Percentiles rank a stretch among this genome's conserved stretches.
Evolutionary conservation across 73 alveolate genomes (phyloP).

Genomic region (Blepharisma stoltei): DNA sequence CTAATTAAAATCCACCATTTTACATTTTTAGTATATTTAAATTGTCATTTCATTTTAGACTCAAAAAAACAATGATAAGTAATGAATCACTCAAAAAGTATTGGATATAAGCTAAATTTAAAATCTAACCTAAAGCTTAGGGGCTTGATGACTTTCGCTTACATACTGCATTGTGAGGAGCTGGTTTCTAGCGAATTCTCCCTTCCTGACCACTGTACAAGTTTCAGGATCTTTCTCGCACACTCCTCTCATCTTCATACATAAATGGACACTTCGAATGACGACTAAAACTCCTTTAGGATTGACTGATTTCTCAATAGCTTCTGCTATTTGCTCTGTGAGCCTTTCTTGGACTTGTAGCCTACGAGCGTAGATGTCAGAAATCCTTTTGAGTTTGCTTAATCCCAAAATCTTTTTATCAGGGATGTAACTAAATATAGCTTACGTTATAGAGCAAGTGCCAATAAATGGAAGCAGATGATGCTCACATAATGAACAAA

Average conservation of each 20-base stretch:
- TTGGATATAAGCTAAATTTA: too few species aligned
- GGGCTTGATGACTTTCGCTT: neutral
- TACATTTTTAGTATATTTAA: too few species aligned
- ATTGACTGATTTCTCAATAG: conserved; percentile 18
- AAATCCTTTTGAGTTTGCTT: conserved; percentile 31
- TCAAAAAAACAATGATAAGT: too few species aligned
- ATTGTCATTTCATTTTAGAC: too few species aligned
- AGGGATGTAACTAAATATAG: conserved; percentile 22
- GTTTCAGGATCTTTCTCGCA: conserved; percentile 10
- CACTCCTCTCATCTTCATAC: conserved; percentile 34
- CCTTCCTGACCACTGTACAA: neutral
- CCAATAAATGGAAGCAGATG: conserved; percentile 36
- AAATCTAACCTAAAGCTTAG: neutral
- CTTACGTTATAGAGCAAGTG: conserved; percentile 29
- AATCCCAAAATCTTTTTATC: conserved; percentile 31
- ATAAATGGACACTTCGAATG: conserved; percentile 4
- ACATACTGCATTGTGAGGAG: neutral
- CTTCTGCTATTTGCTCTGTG: conserved; percentile 35
- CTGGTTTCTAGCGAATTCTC: conserved; percentile 1
- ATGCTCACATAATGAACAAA: conserved; percentile 38
- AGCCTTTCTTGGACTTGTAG: conserved; percentile 41
- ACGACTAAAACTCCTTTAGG: conserved; percentile 32
- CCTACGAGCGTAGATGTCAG: conserved; percentile 31
- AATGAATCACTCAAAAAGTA: too few species aligned
- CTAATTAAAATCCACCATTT: too few species aligned